Evolutionary conservation across 2,329 filamentous ascomycete genomes (phyloP).

Genomic region (Colletotrichum sp.): DNA sequence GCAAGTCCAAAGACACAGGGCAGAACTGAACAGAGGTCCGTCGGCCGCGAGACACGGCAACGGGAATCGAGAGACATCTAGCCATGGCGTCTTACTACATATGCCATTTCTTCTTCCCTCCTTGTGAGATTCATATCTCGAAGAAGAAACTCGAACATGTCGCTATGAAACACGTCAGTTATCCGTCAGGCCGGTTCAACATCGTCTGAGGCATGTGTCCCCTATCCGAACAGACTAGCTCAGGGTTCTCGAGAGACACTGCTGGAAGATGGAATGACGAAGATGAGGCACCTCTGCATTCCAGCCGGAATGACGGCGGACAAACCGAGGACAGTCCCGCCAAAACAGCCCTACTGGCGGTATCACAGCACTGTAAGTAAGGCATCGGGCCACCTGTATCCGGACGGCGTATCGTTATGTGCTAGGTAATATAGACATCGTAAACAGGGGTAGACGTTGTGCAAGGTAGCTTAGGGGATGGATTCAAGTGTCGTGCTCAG

Average conservation of each 20-base stretch:
- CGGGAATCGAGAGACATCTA: slow-evolving; percentile 14
- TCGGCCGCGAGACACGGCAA: slow-evolving; percentile 7
- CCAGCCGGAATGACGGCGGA: not conserved
- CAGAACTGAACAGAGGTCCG: not conserved
- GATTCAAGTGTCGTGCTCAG: not conserved
- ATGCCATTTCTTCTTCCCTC: slow-evolving; percentile 8
- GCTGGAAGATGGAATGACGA: not conserved
- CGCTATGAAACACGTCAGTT: slow-evolving; percentile 7
- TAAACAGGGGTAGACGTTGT: not conserved
- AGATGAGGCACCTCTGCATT: not conserved
- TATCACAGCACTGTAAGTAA: not conserved
- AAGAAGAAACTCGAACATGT: slow-evolving; percentile 12
- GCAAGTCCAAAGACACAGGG: not conserved
- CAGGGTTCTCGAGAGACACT: not conserved
- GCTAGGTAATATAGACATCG: not conserved
- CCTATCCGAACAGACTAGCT: not conserved
- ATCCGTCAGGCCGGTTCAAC: not conserved
- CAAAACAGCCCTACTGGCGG: not conserved
- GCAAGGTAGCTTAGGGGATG: not conserved
- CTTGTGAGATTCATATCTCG: not conserved
- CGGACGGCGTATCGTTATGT: not conserved
- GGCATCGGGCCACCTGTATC: not conserved
- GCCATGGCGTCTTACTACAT: slow-evolving; percentile 10
- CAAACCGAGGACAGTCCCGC: not conserved
- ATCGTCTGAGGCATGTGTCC: not conserved